Conservation (phyloP, 176 grass and related monocot genomes). For the Echinochloa phyllopogon region DNA sequence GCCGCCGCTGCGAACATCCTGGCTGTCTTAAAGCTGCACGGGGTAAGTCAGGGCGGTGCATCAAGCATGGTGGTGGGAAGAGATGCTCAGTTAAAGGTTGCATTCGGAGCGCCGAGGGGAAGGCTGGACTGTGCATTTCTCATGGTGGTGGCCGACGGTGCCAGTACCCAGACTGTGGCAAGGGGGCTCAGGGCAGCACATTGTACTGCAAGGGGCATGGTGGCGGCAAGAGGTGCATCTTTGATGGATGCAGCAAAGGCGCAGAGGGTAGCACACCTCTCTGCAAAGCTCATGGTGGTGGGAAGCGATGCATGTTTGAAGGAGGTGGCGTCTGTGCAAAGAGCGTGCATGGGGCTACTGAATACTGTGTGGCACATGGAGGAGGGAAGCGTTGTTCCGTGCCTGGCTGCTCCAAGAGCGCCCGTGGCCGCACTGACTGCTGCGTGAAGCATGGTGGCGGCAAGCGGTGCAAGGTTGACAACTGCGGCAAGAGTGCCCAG, state of each 20-base stretch:
- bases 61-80: constrained; percentile 77
- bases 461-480: constrained; percentile 61
- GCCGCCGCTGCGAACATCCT: constrained; percentile 55
- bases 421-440: constrained; percentile 61
- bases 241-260: constrained; percentile 70
- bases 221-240: constrained; percentile 68
- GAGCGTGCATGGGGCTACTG: constrained; percentile 67
- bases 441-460: constrained; percentile 70
- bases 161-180: constrained; percentile 54
- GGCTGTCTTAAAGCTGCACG: constrained; percentile 70
- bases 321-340: constrained; percentile 63
- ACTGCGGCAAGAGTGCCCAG: constrained; percentile 65
- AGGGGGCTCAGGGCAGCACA: constrained; percentile 70
- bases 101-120: constrained; percentile 64
- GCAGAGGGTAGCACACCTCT: constrained; percentile 75
- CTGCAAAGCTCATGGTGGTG: constrained; percentile 70
- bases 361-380: constrained; percentile 70
- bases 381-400: constrained; percentile 65
- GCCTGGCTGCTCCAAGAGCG: constrained; percentile 61
- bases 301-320: constrained; percentile 67
- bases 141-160: constrained; percentile 74
- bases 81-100: constrained; percentile 60
- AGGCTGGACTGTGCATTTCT: constrained; percentile 71
- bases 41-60: constrained; percentile 65
- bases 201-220: constrained; percentile 70